Evolutionary conservation across 139 green algal species (phyloP).

Genomic region (Picochlorum sp.): DNA sequence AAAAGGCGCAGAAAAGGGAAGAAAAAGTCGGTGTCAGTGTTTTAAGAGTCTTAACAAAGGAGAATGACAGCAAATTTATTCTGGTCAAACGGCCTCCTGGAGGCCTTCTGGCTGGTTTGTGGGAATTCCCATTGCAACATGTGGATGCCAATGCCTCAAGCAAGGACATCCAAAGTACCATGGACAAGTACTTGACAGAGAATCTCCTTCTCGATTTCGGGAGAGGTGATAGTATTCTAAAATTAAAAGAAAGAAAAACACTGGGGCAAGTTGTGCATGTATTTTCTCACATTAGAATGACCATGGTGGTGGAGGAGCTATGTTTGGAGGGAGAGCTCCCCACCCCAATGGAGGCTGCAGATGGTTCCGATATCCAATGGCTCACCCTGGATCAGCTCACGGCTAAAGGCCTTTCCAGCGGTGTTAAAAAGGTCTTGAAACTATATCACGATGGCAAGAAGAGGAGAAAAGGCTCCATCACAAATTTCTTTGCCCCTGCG

Average conservation of each 20-base stretch:
- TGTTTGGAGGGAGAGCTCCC: conserved; percentile 14
- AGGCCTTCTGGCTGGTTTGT: conserved; percentile 59
- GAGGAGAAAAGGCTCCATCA: neutral
- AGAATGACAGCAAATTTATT: conserved; percentile 20
- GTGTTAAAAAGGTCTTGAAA: conserved; percentile 40
- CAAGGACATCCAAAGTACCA: neutral
- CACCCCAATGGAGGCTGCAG: neutral
- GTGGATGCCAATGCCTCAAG: neutral
- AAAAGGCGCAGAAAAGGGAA: conserved; percentile 39
- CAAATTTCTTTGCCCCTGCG: conserved; percentile 11
- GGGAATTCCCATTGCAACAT: conserved; percentile 50
- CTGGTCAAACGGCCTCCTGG: conserved; percentile 42
- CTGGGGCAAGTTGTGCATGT: conserved; percentile 40
- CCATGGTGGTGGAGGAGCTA: conserved; percentile 35
- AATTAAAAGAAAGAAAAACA: conserved; percentile 19
- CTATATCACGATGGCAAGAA: neutral
- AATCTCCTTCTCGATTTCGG: neutral
- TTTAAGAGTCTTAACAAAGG: conserved; percentile 14
- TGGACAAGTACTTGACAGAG: neutral
- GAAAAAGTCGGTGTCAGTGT: conserved; percentile 44
- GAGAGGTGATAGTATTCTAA: neutral
- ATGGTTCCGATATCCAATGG: conserved; percentile 20
- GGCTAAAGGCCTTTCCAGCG: conserved; percentile 24
- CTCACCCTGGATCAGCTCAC: conserved; percentile 15
- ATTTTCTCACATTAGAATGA: conserved; percentile 62